Base-by-base conservation (phyloP, 805 yeast genomes). In the Metschnikowia borealis region DNA sequence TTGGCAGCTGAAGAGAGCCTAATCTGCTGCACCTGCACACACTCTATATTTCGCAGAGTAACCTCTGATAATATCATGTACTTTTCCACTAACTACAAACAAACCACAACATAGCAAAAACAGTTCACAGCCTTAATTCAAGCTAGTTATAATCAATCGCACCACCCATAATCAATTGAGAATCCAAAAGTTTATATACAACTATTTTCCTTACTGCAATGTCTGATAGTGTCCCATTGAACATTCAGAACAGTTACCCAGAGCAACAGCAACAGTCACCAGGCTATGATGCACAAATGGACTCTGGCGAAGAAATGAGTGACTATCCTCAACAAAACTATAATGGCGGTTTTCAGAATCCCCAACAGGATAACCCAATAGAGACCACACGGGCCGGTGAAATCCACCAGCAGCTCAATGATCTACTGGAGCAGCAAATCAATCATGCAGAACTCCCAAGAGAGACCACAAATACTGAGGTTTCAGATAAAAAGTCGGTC, bases 401-500 rank as follows among this genome's bases (percentile, higher is more conserved):
- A 55, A 68, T 85, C 61, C 87, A 85, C 54, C 75, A 66, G 21
- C 56, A 63, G 51, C 49, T 62, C 43, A 46, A 45, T 21, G 26
- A 32, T 20, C 37, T 51, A 17, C 53, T 38, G 46, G 37, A 29
- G 23, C 38, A 33, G 17, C 45, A 42, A 31, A 32, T 37, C 23
- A 32, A 33, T 6, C 45, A 34, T 15, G 6, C 32, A 3, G 45
- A 42, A 15, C 20, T 42, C n/a, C 38, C 45, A 5, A 20, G 15
- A 17, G 45, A 33, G n/a, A 20, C 11, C 1, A 14, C 2, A 8
- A 11, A 17, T 13, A 33, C 18, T 14, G n/a, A 17, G n/a, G 20
- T 11, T 15, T 6, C 38, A n/a, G 96, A 89, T 63, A 74, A 85
- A 3, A 78, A 90, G 54, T 83, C 90, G 3, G 75, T 89, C 20